A percentile compares a stretch with the other conserved stretches of the same genome.
Conservation (phyloP, 2,329 filamentous ascomycete species). For the Hypoxylon sp. region DNA sequence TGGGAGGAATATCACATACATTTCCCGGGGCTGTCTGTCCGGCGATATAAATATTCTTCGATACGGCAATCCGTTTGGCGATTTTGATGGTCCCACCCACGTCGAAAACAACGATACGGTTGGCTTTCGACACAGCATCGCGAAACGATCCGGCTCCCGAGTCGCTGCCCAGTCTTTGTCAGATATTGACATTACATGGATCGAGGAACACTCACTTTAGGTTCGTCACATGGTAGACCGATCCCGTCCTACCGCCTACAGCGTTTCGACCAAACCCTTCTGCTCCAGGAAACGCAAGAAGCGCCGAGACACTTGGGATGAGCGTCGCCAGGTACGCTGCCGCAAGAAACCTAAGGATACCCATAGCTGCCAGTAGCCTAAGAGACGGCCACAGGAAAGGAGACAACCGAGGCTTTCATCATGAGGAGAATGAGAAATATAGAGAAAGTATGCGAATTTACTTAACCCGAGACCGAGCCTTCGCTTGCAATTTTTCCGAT, state of each 20-base stretch:
- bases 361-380: constrained; percentile 34
- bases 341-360: constrained; percentile 31
- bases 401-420: not conserved
- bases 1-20: constrained; percentile 6
- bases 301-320: constrained; percentile 30
- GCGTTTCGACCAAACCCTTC: constrained; percentile 66
- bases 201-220: constrained; percentile 53
- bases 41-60: constrained; percentile 64
- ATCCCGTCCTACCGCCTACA: constrained; percentile 62
- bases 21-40: constrained; percentile 66
- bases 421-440: constrained; percentile 3
- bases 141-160: constrained; percentile 65
- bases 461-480: constrained; percentile 28
- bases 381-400: not conserved
- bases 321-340: constrained; percentile 34
- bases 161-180: constrained; percentile 52
- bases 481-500: constrained; percentile 20
- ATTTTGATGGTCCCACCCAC: constrained; percentile 67
- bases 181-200: not conserved
- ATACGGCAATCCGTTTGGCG: constrained; percentile 62
- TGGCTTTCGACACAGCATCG: constrained; percentile 63
- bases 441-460: not conserved
- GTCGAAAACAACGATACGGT: constrained; percentile 66
- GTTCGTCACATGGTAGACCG: constrained; percentile 65
- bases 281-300: constrained; percentile 65